Evolutionary conservation across 108 stramenopile genomes (phyloP).

Genomic region (Pseudonitzschia multiseries): DNA sequence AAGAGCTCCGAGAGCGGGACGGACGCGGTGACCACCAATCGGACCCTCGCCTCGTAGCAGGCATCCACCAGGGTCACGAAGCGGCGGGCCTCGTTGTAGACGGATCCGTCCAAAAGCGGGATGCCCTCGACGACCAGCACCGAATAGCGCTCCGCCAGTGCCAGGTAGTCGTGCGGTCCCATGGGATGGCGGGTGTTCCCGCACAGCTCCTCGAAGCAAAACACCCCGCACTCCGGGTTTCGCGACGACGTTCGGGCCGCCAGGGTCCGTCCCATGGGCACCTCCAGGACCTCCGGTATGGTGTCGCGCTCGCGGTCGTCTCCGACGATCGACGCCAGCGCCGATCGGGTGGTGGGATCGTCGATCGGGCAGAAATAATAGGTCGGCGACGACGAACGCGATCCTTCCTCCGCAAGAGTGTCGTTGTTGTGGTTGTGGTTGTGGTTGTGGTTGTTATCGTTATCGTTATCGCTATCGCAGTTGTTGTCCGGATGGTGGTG

Average conservation of each 20-base stretch:
- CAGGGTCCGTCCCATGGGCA: constrained; percentile 38
- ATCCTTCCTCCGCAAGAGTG: too few species aligned
- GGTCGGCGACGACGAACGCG: background rate
- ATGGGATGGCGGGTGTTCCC: constrained; percentile 30
- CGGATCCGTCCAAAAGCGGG: constrained; percentile 25
- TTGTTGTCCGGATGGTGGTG: too few species aligned
- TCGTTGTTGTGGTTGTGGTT: constrained; percentile 8
- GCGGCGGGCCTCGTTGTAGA: constrained; percentile 48
- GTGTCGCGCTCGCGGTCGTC: background rate
- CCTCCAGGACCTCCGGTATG: constrained; percentile 16
- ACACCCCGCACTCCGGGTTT: constrained; percentile 29
- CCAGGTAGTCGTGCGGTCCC: constrained; percentile 38
- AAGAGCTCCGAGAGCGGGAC: constrained; percentile 42
- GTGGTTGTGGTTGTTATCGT: background rate
- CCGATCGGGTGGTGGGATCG: background rate
- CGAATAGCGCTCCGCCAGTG: constrained; percentile 15
- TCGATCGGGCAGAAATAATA: constrained; percentile 11
- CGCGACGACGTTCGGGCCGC: background rate
- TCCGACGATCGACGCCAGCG: background rate
- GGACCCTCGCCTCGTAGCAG: constrained; percentile 48
- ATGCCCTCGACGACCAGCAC: constrained; percentile 28
- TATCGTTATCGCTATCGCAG: background rate
- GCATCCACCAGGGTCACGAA: constrained; percentile 68
- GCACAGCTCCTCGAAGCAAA: constrained; percentile 36
- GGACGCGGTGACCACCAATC: constrained; percentile 25